Percentiles rank a stretch among this genome's conserved stretches.
Evolutionary conservation across 805 yeast species (phyloP).

Genomic region (Myxozyma vanderwaltii): DNA sequence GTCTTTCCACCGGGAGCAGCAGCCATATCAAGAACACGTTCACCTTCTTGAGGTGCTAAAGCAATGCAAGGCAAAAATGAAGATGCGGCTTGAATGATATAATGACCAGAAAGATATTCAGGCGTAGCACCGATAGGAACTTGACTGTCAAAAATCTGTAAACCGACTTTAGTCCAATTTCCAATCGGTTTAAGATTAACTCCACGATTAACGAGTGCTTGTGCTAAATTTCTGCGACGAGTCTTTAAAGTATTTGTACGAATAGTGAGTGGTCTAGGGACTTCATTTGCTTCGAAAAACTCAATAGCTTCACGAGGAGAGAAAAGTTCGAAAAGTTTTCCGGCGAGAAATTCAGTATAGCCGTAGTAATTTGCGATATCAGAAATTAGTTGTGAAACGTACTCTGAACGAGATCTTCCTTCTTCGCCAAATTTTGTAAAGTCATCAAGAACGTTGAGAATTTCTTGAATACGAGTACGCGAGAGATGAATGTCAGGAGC

Average conservation of each 20-base stretch:
- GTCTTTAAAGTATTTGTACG: constrained; percentile 96
- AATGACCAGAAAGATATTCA: constrained; percentile 96
- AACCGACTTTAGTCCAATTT: constrained; percentile 96
- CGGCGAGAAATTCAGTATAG: constrained; percentile 87
- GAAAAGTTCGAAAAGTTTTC: constrained; percentile 86
- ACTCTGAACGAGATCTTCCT: constrained; percentile 83
- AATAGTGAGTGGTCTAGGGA: constrained; percentile 92
- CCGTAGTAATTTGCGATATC: constrained; percentile 96
- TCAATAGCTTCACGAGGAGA: constrained; percentile 97
- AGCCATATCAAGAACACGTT: constrained; percentile 96
- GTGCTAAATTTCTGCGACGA: constrained; percentile 94
- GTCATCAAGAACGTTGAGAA: constrained; percentile 90
- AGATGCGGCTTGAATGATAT: constrained; percentile 97
- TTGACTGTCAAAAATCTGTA: constrained; percentile 95
- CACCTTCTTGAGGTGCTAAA: constrained; percentile 93
- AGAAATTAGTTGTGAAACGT: constrained; percentile 70
- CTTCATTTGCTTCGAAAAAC: constrained; percentile 97
- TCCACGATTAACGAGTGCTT: constrained; percentile 91
- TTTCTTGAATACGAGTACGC: constrained; percentile 93
- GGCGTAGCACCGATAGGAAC: constrained; percentile 99
- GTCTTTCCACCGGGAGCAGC: constrained; percentile 99
- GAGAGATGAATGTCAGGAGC: constrained; percentile 78
- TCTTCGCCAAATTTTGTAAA: constrained; percentile 80
- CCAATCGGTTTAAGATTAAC: constrained; percentile 97
- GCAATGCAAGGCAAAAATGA: constrained; percentile 98